Base-by-base conservation (phyloP, 2,329 filamentous ascomycete species). In the Xylaria sp. region DNA sequence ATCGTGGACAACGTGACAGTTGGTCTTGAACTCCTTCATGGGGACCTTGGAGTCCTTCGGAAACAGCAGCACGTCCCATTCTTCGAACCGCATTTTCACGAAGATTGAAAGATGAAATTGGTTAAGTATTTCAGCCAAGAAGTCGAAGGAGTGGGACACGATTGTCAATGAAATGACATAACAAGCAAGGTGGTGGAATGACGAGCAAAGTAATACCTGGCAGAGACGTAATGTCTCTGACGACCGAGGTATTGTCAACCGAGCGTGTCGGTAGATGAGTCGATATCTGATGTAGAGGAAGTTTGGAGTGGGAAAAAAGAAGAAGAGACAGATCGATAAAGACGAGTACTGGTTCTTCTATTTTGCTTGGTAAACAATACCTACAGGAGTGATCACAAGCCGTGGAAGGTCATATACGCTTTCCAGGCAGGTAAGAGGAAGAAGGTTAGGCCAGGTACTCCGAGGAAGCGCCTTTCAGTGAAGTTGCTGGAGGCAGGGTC, bases 1-100 rank as follows among this genome's bases (percentile, higher is more conserved):
- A 75, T 88, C 85, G 6, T 84, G 82, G n/a, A 90, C 86, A 39
- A 91, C 89, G 78, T 92, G 91, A 78, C 92, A 97, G 70, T 88
- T 86, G 8, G 92, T 93, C 77, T 90, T 91, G 85, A 96, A 97
- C 80, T 97, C 94, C 79, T 93, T 92, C 65, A 94, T 81, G 0
- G 94, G 94, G 13, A 91, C 78, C 74, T 89, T 90, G 74, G 86
- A 89, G 70, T 87, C 86, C 70, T 80, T 81, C 0, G 92, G 91
- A 78, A 97, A 97, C 70, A 97, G 84, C 52, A 97, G 88, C 65
- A 96, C 87, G 76, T 97, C 94, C 94, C 93, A 97, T 76, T 93
- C 90, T 74, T 93, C 88, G 84, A 92, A 97, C 68, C 93, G 90
- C 94, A 97, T 97, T 71, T 75, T 85, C 80, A 63, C 67, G 34